Evolutionary conservation across 768 basidiomycete genomes (phyloP).

Genomic region (Mycena rosella): DNA sequence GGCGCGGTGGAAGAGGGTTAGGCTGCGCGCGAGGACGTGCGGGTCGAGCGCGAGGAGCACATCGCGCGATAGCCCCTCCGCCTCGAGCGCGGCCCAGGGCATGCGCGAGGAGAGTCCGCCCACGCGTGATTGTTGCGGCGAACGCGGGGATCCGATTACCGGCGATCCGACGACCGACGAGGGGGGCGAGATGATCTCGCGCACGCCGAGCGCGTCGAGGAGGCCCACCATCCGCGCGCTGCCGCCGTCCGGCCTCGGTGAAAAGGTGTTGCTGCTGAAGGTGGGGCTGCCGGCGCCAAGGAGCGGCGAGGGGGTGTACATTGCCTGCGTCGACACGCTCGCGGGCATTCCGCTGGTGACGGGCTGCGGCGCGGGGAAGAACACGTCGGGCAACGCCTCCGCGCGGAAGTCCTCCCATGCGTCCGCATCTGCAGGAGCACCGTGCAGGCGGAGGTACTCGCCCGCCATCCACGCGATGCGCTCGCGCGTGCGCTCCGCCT

Average conservation of each 20-base stretch:
- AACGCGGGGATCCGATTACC: slow-evolving; percentile 38
- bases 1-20: slow-evolving; percentile 71
- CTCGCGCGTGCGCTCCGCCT: slow-evolving; percentile 47
- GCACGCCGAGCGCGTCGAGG: slow-evolving; percentile 57
- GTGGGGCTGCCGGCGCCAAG: slow-evolving; percentile 51
- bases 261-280: slow-evolving; percentile 64
- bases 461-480: slow-evolving; percentile 75
- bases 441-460: slow-evolving; percentile 74
- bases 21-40: slow-evolving; percentile 70
- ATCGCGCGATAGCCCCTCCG: slow-evolving; percentile 77
- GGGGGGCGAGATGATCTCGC: slow-evolving; percentile 20
- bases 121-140: slow-evolving; percentile 32
- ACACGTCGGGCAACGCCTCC: slow-evolving; percentile 62
- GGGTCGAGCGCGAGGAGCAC: slow-evolving; percentile 75
- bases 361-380: slow-evolving; percentile 42
- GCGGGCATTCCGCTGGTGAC: slow-evolving; percentile 49
- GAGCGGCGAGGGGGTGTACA: slow-evolving; percentile 65
- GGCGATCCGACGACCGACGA: slow-evolving; percentile 28
- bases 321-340: slow-evolving; percentile 65
- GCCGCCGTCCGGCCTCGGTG: slow-evolving; percentile 64
- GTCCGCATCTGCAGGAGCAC: slow-evolving; percentile 60
- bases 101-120: slow-evolving; percentile 36
- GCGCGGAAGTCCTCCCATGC: slow-evolving; percentile 72
- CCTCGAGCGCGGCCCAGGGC: slow-evolving; percentile 67
- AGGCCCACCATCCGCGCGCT: slow-evolving; percentile 53